Percentiles rank a stretch among this genome's conserved stretches.
Evolutionary conservation across 2,329 filamentous ascomycete genomes (phyloP).

Genomic region (Penicillium capsulatum): DNA sequence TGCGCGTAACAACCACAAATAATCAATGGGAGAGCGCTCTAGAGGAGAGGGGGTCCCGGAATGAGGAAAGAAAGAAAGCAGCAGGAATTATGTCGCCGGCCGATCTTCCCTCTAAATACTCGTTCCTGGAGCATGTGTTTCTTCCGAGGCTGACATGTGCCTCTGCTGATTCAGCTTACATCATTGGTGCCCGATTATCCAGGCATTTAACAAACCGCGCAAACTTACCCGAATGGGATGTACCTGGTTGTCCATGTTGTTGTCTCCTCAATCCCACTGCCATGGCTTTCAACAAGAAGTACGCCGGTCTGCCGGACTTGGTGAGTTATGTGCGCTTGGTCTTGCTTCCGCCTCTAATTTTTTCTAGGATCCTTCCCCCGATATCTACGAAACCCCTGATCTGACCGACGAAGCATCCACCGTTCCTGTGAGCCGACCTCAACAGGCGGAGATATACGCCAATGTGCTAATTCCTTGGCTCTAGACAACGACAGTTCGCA

Average conservation of each 20-base stretch:
- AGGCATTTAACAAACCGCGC: background rate
- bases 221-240: slow-evolving; percentile 4
- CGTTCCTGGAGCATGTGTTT: slow-evolving; percentile 21
- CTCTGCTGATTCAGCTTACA: slow-evolving; percentile 10
- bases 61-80: background rate
- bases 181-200: slow-evolving; percentile 1
- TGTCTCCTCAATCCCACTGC: slow-evolving; percentile 13
- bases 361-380: slow-evolving; percentile 76
- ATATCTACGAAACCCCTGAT: slow-evolving; percentile 95
- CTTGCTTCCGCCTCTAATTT: background rate
- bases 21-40: too few relatives aligned
- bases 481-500: slow-evolving; percentile 53
- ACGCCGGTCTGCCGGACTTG: slow-evolving; percentile 73
- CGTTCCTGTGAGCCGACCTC: slow-evolving; percentile 58
- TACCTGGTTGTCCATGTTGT: slow-evolving; percentile 6
- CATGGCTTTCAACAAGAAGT: slow-evolving; percentile 77
- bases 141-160: slow-evolving; percentile 16
- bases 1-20: too few relatives aligned
- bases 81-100: slow-evolving; percentile 1
- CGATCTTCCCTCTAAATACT: slow-evolving; percentile 15
- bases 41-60: too few relatives aligned
- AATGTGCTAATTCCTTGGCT: slow-evolving; percentile 45
- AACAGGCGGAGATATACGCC: background rate
- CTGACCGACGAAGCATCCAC: slow-evolving; percentile 87
- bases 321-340: slow-evolving; percentile 43